These are phyloP conservation scores for Tetrahymena borealis DNA, from an alignment of 73 alveolate species.

Conservation along the genomic window DNA sequence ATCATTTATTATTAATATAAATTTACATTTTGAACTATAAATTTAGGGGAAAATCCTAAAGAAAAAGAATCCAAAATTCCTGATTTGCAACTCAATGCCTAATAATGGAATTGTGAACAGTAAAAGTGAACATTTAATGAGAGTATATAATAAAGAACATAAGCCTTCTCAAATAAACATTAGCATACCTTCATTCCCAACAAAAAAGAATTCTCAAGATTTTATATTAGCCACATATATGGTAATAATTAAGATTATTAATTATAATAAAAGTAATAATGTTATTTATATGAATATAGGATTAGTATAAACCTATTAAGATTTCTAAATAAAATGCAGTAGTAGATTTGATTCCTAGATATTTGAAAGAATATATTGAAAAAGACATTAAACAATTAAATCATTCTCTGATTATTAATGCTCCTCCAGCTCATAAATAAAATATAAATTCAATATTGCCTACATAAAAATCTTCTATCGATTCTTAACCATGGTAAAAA, in stretches of 20 bases:
- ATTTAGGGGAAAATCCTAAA: no score
- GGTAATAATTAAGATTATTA: not conserved
- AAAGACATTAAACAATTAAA: not conserved
- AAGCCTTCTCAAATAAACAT: not conserved
- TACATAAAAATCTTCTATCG: not conserved
- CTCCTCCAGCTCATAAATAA: no score
- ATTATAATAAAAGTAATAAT: not conserved
- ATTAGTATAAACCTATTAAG: not conserved
- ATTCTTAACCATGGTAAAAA: not conserved
- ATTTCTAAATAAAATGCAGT: not conserved
- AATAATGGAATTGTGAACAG: not conserved
- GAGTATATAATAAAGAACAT: not conserved
- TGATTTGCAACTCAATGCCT: not conserved
- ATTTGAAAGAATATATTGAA: not conserved
- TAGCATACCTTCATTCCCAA: not conserved
- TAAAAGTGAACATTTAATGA: not conserved
- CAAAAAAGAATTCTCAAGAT: not conserved
- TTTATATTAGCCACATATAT: not conserved
- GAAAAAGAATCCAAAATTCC: not conserved
- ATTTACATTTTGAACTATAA: no score
- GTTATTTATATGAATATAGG: not conserved
- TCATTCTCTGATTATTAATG: not conserved
- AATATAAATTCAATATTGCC: no score
- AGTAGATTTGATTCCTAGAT: not conserved
- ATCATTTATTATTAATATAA: not conserved